phyloP scores from a whole-genome alignment of 352 stramenopile genomes.

The Saprolegnia parasitica region DNA sequence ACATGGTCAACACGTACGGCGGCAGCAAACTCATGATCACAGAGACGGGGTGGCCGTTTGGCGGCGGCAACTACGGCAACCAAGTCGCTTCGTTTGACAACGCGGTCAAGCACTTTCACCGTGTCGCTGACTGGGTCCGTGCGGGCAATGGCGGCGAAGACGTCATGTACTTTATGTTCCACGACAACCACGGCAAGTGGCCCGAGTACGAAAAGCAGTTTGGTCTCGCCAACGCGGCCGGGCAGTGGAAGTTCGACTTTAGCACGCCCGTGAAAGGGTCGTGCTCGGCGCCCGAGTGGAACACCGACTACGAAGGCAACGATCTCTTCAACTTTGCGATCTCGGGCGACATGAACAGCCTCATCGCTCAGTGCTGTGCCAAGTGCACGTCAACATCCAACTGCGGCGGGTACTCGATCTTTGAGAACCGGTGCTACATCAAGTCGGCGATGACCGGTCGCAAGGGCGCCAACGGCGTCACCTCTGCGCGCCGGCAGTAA shows the following conservation, averaged over 20 bases:
- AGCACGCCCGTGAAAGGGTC: not conserved
- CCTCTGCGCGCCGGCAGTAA: slow-evolving; percentile 2
- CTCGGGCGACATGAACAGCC: slow-evolving; percentile 9
- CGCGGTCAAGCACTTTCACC: slow-evolving; percentile 34
- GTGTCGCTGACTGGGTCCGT: not conserved
- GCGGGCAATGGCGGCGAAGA: slow-evolving; percentile 20
- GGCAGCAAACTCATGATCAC: slow-evolving; percentile 33
- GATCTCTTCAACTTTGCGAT: slow-evolving; percentile 14
- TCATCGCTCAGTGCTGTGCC: slow-evolving; percentile 4
- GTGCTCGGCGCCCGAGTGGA: not conserved
- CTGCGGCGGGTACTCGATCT: slow-evolving; percentile 10
- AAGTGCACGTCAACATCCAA: not conserved
- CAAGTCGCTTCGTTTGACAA: slow-evolving; percentile 27
- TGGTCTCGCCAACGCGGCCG: slow-evolving; percentile 5
- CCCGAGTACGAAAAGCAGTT: slow-evolving; percentile 25
- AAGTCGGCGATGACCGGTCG: slow-evolving; percentile 12
- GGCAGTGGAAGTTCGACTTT: slow-evolving; percentile 26
- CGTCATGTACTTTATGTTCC: slow-evolving; percentile 21
- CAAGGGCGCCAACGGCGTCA: not conserved
- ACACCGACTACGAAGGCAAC: slow-evolving; percentile 23
- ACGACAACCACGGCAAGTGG: slow-evolving; percentile 21
- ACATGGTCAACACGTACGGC: slow-evolving; percentile 38
- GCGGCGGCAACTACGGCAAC: slow-evolving; percentile 28
- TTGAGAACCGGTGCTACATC: slow-evolving; percentile 13
- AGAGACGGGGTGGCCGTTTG: slow-evolving; percentile 35